A percentile compares a stretch with the other conserved stretches of the same genome.
These are phyloP conservation scores for Cercospora beticola DNA, from an alignment of 2,329 filamentous ascomycete genomes.

Conservation along the genomic window DNA sequence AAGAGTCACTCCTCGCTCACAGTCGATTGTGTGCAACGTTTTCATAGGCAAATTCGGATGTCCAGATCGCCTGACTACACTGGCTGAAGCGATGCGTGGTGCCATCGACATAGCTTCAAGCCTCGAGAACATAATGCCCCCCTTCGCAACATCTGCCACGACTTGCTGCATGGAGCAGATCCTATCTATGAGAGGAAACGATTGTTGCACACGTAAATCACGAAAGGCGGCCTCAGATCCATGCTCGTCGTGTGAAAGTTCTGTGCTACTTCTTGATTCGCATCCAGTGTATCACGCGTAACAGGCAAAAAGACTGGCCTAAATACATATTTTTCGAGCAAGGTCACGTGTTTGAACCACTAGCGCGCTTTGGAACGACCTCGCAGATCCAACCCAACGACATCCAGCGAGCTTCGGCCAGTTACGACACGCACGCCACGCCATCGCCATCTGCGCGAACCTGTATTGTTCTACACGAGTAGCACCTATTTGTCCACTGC, in stretches of 20 bases:
- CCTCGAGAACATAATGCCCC: background rate
- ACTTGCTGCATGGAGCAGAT: background rate
- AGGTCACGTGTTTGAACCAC: background rate
- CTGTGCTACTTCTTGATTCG: background rate
- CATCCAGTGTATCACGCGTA: background rate
- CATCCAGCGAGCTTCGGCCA: background rate
- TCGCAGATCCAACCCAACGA: background rate
- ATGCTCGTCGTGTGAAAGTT: background rate
- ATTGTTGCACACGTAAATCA: background rate
- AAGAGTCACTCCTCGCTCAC: background rate
- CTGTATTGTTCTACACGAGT: conserved; percentile 4
- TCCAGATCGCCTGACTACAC: background rate
- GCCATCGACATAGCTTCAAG: background rate
- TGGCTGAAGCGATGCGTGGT: background rate
- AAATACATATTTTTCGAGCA: background rate
- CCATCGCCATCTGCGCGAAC: background rate
- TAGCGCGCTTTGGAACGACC: background rate
- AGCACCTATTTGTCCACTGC: background rate
- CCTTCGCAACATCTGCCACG: background rate
- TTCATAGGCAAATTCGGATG: background rate
- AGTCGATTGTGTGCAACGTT: too few species aligned
- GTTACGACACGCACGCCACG: background rate
- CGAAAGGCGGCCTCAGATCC: background rate
- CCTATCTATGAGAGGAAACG: background rate
- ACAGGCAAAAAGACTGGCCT: background rate